Evolutionary conservation across 73 alveolate species (phyloP), one percentile per base, ranked within the genome.

Genomic region (Urostyla sp.): DNA sequence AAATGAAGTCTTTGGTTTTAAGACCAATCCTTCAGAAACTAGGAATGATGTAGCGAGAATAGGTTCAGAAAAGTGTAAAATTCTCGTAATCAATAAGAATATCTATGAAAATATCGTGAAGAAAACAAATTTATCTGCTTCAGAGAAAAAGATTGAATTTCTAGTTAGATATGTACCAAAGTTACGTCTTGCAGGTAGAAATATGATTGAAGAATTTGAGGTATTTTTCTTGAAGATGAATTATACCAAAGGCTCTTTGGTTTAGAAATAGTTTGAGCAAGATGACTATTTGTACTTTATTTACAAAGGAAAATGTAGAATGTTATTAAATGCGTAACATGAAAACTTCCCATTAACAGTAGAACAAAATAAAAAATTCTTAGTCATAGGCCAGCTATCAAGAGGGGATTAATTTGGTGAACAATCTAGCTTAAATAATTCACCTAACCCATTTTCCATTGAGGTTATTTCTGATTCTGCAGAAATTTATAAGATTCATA

Each of bases 371-470:
- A 53, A 23, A 73, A 73, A 34, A 31, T 8, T 56, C 49, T 31
- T 75, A 0, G 78, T 75, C 1, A 54, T 75, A n/a, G 87, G 87
- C 27, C 34, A 45, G 15, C 11, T 75, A 0, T 16, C 20, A 34
- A 75, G 74, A 57, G 87, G 87, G 11, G 87, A 75, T 4, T 75
- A 59, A 35, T 75, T 75, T 24, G 87, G 87, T 3, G 87, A 75
- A 30, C 87, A 75, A 23, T 34, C 67, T 40, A 56, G 79, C 13
- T 67, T 75, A 8, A 75, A 53, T 37, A 78, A 75, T 30, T 40
- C 10, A 28, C 76, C 87, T n/a, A 75, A 75, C 57, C 72, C 74
- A 23, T 75, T 26, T 28, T 24, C 76, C 2, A 45, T 75, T 18
- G 76, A 75, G 69, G 87, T 51, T 13, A 48, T 27, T 27, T 36